A percentile compares a stretch with the other conserved stretches of the same genome.
Evolutionary conservation across 2,329 filamentous ascomycete genomes (phyloP).

Genomic region (Pestalotiopsis sp.): DNA sequence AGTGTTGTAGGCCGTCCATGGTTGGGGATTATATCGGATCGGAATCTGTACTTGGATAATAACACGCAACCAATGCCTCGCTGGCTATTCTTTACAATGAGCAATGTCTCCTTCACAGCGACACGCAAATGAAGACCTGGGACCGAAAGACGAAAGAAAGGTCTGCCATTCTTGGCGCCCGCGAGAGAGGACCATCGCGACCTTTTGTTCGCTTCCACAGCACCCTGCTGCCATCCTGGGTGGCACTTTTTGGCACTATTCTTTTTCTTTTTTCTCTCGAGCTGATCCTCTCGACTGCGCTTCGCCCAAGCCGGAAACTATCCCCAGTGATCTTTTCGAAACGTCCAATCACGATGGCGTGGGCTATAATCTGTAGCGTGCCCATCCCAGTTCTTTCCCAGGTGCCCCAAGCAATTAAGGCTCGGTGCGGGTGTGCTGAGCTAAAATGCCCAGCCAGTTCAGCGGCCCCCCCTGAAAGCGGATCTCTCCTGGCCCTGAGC

Average conservation of each 20-base stretch:
- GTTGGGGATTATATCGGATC: background rate
- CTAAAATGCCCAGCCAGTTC: background rate
- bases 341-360: background rate
- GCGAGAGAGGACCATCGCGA: background rate
- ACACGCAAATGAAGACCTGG: background rate
- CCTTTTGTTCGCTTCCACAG: background rate
- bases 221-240: background rate
- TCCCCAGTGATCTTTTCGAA: background rate
- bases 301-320: background rate
- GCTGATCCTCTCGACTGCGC: background rate
- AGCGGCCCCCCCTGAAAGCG: background rate
- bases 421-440: background rate
- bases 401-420: background rate
- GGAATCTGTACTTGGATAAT: background rate
- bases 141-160: background rate
- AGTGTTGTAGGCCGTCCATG: constrained; percentile 7
- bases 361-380: background rate
- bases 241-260: background rate
- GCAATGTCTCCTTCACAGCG: background rate
- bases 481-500: background rate
- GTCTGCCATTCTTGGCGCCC: background rate
- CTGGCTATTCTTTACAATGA: background rate
- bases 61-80: background rate
- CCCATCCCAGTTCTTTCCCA: no score
- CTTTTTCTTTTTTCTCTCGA: background rate